A percentile compares a stretch with the other conserved stretches of the same genome.
Conservation (phyloP, 441 rosid genomes). For the Theobroma grandiflorum region DNA sequence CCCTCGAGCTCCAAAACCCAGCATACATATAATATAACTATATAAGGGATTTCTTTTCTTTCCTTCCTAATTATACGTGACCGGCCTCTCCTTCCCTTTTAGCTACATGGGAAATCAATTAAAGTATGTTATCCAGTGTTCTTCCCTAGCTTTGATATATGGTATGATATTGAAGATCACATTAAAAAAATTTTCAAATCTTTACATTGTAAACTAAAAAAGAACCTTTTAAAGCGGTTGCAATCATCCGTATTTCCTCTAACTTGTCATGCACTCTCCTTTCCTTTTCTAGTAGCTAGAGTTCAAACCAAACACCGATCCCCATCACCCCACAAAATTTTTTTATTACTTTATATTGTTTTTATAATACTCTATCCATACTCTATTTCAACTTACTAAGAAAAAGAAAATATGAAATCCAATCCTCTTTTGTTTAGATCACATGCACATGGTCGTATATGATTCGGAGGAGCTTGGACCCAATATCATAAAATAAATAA, state of each 20-base stretch:
- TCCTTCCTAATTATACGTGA: slow-evolving; percentile 5
- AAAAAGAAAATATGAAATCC: slow-evolving; percentile 61
- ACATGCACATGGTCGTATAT: slow-evolving; percentile 53
- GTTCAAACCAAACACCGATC: slow-evolving; percentile 29
- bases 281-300: slow-evolving; percentile 17
- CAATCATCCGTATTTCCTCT: slow-evolving; percentile 18
- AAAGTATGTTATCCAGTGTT: slow-evolving; percentile 16
- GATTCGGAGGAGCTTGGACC: slow-evolving; percentile 19
- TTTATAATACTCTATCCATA: slow-evolving; percentile 17
- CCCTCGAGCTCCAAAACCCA: slow-evolving; percentile 22
- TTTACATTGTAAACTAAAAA: neutral
- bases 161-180: neutral
- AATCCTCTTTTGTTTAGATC: slow-evolving; percentile 50
- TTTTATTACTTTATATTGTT: slow-evolving; percentile 21
- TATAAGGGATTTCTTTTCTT: neutral
- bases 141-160: slow-evolving; percentile 16
- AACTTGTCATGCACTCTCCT: slow-evolving; percentile 18
- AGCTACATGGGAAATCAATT: neutral
- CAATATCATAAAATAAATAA: slow-evolving; percentile 20
- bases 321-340: slow-evolving; percentile 1
- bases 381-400: slow-evolving; percentile 33
- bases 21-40: slow-evolving; percentile 4
- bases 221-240: neutral
- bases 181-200: neutral
- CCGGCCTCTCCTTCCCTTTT: neutral